These are phyloP conservation scores for Starmera caribaea DNA, from an alignment of 805 yeast species.

Conservation along the genomic window DNA sequence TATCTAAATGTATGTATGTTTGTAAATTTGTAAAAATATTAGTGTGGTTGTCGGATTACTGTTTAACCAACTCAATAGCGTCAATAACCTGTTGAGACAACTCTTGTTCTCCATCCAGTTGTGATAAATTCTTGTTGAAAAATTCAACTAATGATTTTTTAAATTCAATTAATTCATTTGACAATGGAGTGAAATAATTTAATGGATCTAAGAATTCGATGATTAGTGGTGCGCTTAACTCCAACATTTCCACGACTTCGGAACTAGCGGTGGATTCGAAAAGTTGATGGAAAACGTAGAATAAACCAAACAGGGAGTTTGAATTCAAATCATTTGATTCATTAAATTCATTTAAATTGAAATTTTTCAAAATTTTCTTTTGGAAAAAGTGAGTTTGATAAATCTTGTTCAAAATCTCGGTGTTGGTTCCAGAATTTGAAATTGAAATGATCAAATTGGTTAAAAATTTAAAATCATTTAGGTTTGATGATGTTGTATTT, in stretches of 20 bases:
- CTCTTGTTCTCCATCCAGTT: background rate
- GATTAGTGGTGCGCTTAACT: conserved; percentile 24
- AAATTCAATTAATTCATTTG: conserved; percentile 20
- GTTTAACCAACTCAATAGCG: background rate
- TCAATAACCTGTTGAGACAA: background rate
- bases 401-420: conserved; percentile 6
- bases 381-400: conserved; percentile 23
- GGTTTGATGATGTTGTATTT: conserved; percentile 1
- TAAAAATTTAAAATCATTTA: conserved; percentile 20
- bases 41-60: no score
- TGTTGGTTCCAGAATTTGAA: no score
- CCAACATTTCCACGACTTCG: conserved; percentile 16
- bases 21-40: no score
- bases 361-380: conserved; percentile 10
- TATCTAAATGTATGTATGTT: no score
- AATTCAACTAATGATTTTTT: conserved; percentile 19
- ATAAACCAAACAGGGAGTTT: conserved; percentile 18
- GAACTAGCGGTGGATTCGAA: conserved; percentile 18
- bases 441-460: conserved; percentile 11
- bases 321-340: background rate
- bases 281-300: conserved; percentile 20
- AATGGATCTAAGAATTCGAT: conserved; percentile 27
- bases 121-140: conserved; percentile 9
- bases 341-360: conserved; percentile 11
- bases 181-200: conserved; percentile 17